phyloP scores from a whole-genome alignment of 2,329 filamentous ascomycete species.

The Pseudocercospora macadamiae region DNA sequence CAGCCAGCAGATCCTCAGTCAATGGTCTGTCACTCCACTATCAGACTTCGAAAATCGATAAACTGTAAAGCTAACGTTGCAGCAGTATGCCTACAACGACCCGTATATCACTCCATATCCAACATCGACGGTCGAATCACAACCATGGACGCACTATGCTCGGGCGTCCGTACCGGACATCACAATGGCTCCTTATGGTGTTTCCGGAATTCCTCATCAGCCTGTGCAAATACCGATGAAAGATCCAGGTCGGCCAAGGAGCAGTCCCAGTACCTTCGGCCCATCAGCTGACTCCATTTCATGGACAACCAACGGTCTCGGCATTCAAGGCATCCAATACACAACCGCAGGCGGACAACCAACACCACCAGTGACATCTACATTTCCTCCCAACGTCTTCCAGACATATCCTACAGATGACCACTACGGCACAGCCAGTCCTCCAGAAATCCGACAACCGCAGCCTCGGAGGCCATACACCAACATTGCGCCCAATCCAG shows the following conservation, averaged over 20 bases:
- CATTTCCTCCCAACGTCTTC: conserved; percentile 40
- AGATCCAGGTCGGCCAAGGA: conserved; percentile 43
- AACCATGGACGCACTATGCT: conserved; percentile 35
- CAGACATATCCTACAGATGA: conserved; percentile 32
- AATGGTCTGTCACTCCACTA: conserved; percentile 1
- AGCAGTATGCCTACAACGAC: conserved; percentile 37
- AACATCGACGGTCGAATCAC: conserved; percentile 37
- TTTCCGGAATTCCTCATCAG: conserved; percentile 19
- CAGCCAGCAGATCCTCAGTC: conserved; percentile 8
- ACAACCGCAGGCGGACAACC: conserved; percentile 33
- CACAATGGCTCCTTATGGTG: conserved; percentile 22
- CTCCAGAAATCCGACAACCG: conserved; percentile 38
- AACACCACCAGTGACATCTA: conserved; percentile 35
- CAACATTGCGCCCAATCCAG: conserved; percentile 49
- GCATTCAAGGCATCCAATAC: conserved; percentile 44
- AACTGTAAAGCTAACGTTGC: conserved; percentile 7
- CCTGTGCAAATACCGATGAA: conserved; percentile 25
- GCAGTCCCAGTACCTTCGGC: conserved; percentile 49
- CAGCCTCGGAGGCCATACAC: conserved; percentile 48
- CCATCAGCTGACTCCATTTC: conserved; percentile 41
- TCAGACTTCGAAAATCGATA: background rate
- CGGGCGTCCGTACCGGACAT: conserved; percentile 32
- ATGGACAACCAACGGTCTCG: conserved; percentile 46
- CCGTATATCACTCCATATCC: conserved; percentile 40
- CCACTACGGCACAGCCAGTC: conserved; percentile 35